A percentile compares a stretch with the other conserved stretches of the same genome.
Conservation (phyloP, 768 basidiomycete species). For the Mycena belliarum region DNA sequence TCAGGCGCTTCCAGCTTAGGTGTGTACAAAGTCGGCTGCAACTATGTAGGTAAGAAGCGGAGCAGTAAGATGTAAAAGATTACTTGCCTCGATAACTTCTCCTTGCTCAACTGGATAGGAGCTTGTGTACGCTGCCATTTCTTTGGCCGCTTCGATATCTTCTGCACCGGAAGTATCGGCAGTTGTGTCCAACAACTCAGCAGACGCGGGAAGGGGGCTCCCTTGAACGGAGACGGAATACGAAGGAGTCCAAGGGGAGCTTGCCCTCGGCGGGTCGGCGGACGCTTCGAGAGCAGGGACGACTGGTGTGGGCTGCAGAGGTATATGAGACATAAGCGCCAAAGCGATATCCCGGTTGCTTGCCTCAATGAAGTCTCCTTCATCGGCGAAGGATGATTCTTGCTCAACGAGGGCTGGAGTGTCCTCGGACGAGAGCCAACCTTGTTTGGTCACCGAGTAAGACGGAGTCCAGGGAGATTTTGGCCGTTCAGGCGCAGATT, state of each 20-base stretch:
- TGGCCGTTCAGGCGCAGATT: constrained; percentile 13
- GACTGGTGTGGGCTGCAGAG: constrained; percentile 21
- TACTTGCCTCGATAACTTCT: constrained; percentile 1
- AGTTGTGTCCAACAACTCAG: constrained; percentile 1
- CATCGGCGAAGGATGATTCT: not conserved
- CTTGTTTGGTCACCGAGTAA: constrained; percentile 27
- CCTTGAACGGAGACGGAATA: constrained; percentile 45
- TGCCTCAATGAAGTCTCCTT: constrained; percentile 1
- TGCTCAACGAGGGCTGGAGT: not conserved
- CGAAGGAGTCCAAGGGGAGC: constrained; percentile 39
- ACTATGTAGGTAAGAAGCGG: not conserved
- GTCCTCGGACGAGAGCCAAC: constrained; percentile 2
- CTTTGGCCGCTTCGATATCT: too few relatives aligned
- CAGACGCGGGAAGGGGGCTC: constrained; percentile 25
- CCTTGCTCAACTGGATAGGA: not conserved
- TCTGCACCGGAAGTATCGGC: not conserved
- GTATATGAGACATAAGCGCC: not conserved
- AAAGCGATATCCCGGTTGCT: not conserved
- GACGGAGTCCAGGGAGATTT: constrained; percentile 31
- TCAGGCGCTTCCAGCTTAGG: constrained; percentile 17
- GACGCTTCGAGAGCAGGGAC: constrained; percentile 18
- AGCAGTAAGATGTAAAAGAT: not conserved
- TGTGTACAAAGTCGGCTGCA: constrained; percentile 22
- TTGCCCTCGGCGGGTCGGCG: constrained; percentile 19
- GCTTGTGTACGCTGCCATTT: too few relatives aligned